Conservation (phyloP, 176 grass and related monocot species). For the Musa acuminata region DNA sequence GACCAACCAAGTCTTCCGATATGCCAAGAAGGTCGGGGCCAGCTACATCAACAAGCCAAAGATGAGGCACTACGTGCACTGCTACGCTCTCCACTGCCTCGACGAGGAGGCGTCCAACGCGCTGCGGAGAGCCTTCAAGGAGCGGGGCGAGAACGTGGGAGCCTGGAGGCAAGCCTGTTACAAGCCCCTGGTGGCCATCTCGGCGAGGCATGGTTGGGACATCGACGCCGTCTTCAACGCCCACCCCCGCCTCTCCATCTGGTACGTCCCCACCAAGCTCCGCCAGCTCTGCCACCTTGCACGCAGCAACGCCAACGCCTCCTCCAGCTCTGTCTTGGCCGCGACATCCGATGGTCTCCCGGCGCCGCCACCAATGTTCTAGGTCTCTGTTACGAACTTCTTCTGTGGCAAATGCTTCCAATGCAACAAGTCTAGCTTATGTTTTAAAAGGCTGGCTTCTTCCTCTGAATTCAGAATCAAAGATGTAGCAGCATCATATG, state of each 20-base stretch:
- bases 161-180: slow-evolving; percentile 92
- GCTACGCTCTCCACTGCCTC: slow-evolving; percentile 97
- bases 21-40: slow-evolving; percentile 85
- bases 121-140: slow-evolving; percentile 74
- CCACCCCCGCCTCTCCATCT: slow-evolving; percentile 80
- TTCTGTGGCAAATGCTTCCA: too few species aligned
- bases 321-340: slow-evolving; percentile 15
- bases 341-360: slow-evolving; percentile 16
- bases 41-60: slow-evolving; percentile 99
- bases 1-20: slow-evolving; percentile 95
- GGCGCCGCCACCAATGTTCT: slow-evolving; percentile 15
- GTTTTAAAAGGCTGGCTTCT: neutral
- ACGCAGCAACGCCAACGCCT: slow-evolving; percentile 21
- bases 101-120: slow-evolving; percentile 83
- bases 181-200: slow-evolving; percentile 82
- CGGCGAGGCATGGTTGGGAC: slow-evolving; percentile 77
- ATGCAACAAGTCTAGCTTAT: neutral
- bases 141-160: slow-evolving; percentile 80
- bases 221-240: slow-evolving; percentile 95
- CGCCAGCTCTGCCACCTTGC: slow-evolving; percentile 95
- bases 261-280: slow-evolving; percentile 93
- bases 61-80: slow-evolving; percentile 99
- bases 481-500: neutral
- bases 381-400: neutral
- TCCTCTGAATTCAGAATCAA: neutral